Evolutionary conservation across 1,284 basidiomycete genomes (phyloP).

Genomic region (Hymenochaete sp.): DNA sequence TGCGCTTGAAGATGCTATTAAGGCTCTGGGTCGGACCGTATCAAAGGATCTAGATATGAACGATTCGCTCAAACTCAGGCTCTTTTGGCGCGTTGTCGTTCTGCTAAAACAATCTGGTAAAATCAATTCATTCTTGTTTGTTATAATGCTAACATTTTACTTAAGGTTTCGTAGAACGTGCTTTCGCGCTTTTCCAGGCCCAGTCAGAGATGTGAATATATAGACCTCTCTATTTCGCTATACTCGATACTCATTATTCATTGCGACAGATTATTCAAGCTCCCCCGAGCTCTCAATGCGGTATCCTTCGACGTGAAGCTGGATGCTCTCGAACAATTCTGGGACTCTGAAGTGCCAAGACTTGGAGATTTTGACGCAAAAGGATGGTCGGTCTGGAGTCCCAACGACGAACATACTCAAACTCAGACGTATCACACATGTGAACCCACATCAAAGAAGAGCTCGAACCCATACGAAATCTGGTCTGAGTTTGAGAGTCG

Average conservation of each 20-base stretch:
- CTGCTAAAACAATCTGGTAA: conserved; percentile 71
- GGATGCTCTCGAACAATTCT: conserved; percentile 59
- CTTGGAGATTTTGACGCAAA: conserved; percentile 50
- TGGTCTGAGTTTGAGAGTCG: conserved; percentile 61
- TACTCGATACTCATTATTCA: conserved; percentile 8
- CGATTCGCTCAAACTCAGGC: conserved; percentile 46
- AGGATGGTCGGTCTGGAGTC: conserved; percentile 55
- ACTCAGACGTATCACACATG: too few species aligned
- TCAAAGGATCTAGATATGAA: conserved; percentile 23
- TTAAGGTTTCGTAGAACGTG: conserved; percentile 44
- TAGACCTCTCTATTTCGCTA: conserved; percentile 22
- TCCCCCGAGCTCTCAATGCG: conserved; percentile 35
- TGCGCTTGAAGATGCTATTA: conserved; percentile 41
- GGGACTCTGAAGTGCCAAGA: conserved; percentile 64
- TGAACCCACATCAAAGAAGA: conserved; percentile 28
- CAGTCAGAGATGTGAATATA: conserved; percentile 71
- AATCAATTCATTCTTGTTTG: background rate
- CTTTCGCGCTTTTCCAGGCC: conserved; percentile 66
- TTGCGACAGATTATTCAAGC: conserved; percentile 42
- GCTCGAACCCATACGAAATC: conserved; percentile 53
- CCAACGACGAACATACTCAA: conserved; percentile 34
- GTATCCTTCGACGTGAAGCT: conserved; percentile 40
- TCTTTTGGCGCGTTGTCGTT: conserved; percentile 63
- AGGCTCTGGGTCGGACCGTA: conserved; percentile 35
- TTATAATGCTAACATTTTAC: background rate